These are phyloP conservation scores for Myxozyma vanderwaltii DNA, from an alignment of 805 yeast genomes.

Conservation along the genomic window DNA sequence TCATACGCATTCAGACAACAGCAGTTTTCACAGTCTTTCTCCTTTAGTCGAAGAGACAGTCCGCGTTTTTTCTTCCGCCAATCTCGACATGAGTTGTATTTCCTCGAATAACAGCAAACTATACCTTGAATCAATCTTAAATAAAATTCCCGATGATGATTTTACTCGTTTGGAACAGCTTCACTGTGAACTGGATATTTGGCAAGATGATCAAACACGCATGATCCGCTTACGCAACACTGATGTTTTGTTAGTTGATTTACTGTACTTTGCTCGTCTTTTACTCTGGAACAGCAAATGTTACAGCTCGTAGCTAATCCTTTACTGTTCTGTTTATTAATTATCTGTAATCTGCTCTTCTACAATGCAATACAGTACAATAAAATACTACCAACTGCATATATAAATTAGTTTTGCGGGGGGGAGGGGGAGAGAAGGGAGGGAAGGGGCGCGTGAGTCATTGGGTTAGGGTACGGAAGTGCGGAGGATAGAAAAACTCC, in stretches of 20 bases:
- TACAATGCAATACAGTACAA: too few species aligned
- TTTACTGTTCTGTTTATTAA: background rate
- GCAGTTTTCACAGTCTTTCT: background rate
- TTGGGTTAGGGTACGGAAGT: conserved; percentile 20
- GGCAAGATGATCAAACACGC: background rate
- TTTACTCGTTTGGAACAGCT: background rate
- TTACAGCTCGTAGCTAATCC: background rate
- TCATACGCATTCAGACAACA: background rate
- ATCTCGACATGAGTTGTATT: background rate
- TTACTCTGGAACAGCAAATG: background rate
- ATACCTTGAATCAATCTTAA: background rate
- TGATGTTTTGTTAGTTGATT: background rate
- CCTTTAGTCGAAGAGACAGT: background rate
- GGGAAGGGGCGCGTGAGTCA: too few species aligned
- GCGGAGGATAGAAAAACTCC: background rate
- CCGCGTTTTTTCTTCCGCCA: background rate
- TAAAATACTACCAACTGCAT: background rate
- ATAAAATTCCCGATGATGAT: background rate
- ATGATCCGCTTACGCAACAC: background rate
- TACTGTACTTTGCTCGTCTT: background rate
- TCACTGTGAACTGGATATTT: background rate
- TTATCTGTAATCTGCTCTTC: background rate
- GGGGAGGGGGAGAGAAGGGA: background rate
- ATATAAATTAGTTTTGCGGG: background rate
- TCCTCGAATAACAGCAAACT: background rate